Base-by-base conservation (phyloP, 208 protist species). In the Crithidia bombi region DNA sequence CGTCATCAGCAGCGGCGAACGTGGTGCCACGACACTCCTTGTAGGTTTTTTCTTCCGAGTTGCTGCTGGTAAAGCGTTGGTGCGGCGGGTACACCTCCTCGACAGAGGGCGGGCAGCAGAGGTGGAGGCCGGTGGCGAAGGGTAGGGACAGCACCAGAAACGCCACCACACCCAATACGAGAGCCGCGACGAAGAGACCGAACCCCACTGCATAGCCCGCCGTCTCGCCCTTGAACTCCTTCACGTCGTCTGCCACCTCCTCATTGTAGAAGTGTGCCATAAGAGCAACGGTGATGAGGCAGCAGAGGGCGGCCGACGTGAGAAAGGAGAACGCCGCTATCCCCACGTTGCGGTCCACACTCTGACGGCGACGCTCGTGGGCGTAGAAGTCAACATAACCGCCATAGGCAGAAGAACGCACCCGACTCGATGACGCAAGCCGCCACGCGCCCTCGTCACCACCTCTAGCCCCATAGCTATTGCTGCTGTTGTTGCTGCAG, bases 221-320 rank as follows among this genome's bases (percentile, higher is more conserved):
- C n/a, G 21, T 21, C 19, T 14, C 58, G n/a, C 26, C 30, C 21
- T 35, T 41, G 30, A 11, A 21, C 43, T 11, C 41, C 41, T 50
- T 41, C 41, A 64, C 58, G 44, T 54, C 44, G 32, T 65, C 43
- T 32, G 30, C 43, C 43, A 65, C 58, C 58, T 38, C 43, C 28
- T 30, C 57, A 15, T 26, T 38, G 32, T 54, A 51, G 19, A 65
- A 65, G 30, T 36, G 43, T 5, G 10, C 43, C 58, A 65, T 65
- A 2, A 54, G 30, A 2, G 44, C 43, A 2, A 65, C 28, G 10
- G 58, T 65, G 0, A 52, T 44, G n/a, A 65, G 43, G n/a, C 44
- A 51, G 5, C 44, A 23, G 3, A n/a, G 44, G 9, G 58, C 43
- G 0, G 43, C 58, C 1, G 10, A 41, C 2, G 54, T 19, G 25